Evolutionary conservation across 1,139 yeast species (phyloP), one percentile per base, ranked within the genome.

Genomic region (Schizosaccharomyces versatilis): DNA sequence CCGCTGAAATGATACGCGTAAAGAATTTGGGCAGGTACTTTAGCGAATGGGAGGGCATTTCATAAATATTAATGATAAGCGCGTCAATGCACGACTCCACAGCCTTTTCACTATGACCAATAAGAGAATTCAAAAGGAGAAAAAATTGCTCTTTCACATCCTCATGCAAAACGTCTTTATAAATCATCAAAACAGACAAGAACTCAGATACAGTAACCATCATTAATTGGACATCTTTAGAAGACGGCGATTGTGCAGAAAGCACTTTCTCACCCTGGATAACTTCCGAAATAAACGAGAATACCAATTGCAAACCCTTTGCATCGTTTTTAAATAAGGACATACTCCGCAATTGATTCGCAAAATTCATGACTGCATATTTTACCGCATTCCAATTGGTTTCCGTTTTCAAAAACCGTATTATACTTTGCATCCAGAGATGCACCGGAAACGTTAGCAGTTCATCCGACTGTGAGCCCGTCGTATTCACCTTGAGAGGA

Each of bases 181-280:
- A 44, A 5, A 44, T 36, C 49, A 44, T 44, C 32, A 44, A 44
- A 44, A 44, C 49, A 44, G 49, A 44, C n/a, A 44, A n/a, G 9
- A 44, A 14, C 15, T 44, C 32, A 1, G 49, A 44, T 5, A 44
- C 15, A 9, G 14, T 17, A 32, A 44, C 49, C 38, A 44, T n/a
- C 19, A 44, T 19, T 10, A 14, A n/a, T 32, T 44, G 38, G 8
- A 17, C 32, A 19, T 36, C 14, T 19, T 14, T 24, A 12, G 15
- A 17, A 6, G 36, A 9, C 19, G 32, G 38, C 9, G 38, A 15
- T 5, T 44, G 19, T 17, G 32, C n/a, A 17, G 36, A 19, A 10
- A 32, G 32, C 5, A 36, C 7, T 17, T 44, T n/a, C 19, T 44
- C 32, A 19, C 49, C 49, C 14, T 17, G 19, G 10, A 32, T 44